phyloP scores from a whole-genome alignment of 345 rosid species.

The Salix exigua region DNA sequence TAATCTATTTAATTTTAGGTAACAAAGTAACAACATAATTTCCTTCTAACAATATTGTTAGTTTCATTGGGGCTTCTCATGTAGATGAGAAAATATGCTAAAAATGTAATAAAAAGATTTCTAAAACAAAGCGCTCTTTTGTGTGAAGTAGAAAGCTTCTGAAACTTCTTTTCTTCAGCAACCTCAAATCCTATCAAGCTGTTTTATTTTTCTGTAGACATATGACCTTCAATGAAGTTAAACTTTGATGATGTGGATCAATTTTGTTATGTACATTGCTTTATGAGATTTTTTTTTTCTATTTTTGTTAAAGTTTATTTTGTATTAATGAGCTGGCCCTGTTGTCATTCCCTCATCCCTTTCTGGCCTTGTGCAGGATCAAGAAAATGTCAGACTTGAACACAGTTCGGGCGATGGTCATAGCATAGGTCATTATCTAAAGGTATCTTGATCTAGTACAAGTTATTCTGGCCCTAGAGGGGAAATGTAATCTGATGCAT shows the following conservation, averaged over 20 bases:
- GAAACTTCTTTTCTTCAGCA: too few relatives aligned
- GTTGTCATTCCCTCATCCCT: not conserved
- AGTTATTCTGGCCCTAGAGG: not conserved
- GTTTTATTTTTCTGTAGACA: too few relatives aligned
- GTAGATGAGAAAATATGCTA: too few relatives aligned
- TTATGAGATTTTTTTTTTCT: not conserved
- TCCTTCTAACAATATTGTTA: too few relatives aligned
- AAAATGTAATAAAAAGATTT: too few relatives aligned
- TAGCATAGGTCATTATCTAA: conserved; percentile 5
- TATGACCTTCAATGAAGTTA: too few relatives aligned
- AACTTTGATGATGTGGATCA: too few relatives aligned
- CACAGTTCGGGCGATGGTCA: conserved; percentile 22
- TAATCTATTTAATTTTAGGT: not conserved
- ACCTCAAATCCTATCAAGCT: too few relatives aligned
- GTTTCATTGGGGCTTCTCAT: too few relatives aligned
- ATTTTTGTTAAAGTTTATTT: not conserved
- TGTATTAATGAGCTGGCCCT: not conserved
- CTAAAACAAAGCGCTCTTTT: too few relatives aligned
- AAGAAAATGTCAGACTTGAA: conserved; percentile 24
- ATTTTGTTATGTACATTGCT: too few relatives aligned
- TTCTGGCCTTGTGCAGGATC: conserved; percentile 27
- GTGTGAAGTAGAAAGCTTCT: too few relatives aligned
- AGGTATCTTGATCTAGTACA: not conserved
- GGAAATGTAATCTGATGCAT: not conserved
- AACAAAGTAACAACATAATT: not conserved